phyloP scores from a whole-genome alignment of 768 basidiomycete species.

The Lactifluus subvellereus region DNA sequence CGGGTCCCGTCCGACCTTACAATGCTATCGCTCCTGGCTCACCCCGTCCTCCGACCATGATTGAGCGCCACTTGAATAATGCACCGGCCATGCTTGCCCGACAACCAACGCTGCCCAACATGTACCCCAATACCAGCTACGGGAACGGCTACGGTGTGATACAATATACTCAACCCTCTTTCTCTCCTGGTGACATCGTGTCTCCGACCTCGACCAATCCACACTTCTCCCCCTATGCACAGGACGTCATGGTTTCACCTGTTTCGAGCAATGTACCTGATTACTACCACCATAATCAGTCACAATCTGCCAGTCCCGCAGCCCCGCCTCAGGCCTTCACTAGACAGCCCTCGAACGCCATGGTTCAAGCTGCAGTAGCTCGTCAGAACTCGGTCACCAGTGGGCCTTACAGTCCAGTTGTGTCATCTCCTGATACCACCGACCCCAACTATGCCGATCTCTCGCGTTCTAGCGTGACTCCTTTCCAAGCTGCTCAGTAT shows the following conservation, averaged over 20 bases:
- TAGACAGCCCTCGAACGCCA: slow-evolving; percentile 17
- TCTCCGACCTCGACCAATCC: slow-evolving; percentile 34
- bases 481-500: slow-evolving; percentile 72
- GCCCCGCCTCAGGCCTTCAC: slow-evolving; percentile 16
- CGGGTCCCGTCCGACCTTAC: slow-evolving; percentile 34
- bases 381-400: slow-evolving; percentile 27
- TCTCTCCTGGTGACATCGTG: slow-evolving; percentile 27
- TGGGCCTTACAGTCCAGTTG: slow-evolving; percentile 20
- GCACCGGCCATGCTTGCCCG: slow-evolving; percentile 16
- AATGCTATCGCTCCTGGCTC: slow-evolving; percentile 37
- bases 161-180: slow-evolving; percentile 22
- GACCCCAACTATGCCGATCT: slow-evolving; percentile 56
- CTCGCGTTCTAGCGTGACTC: slow-evolving; percentile 61
- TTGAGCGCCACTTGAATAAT: slow-evolving; percentile 43
- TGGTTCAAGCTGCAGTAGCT: slow-evolving; percentile 1
- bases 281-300: slow-evolving; percentile 6
- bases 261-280: slow-evolving; percentile 26
- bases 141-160: slow-evolving; percentile 29
- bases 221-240: slow-evolving; percentile 36
- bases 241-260: slow-evolving; percentile 36
- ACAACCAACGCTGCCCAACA: slow-evolving; percentile 17
- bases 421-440: slow-evolving; percentile 4
- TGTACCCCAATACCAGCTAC: slow-evolving; percentile 17
- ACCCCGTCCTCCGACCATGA: slow-evolving; percentile 61
- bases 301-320: not conserved